phyloP scores from a whole-genome alignment of 805 yeast species.

The Starmerella etchellsii region DNA sequence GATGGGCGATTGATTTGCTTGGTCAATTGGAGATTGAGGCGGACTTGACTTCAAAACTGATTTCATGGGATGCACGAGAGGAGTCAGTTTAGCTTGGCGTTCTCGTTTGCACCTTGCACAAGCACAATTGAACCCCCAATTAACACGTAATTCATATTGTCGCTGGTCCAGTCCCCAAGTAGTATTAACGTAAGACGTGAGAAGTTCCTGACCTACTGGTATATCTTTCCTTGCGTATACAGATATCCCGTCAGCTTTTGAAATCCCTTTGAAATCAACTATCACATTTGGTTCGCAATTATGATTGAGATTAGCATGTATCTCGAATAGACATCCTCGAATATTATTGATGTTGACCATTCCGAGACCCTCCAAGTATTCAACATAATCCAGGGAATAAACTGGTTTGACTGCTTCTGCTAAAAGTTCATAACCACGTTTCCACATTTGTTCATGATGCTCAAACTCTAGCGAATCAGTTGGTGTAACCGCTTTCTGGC shows the following conservation, averaged over 20 bases:
- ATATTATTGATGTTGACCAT: constrained; percentile 63
- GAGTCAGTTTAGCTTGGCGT: background rate
- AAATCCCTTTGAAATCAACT: constrained; percentile 30
- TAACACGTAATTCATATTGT: constrained; percentile 49
- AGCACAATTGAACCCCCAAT: constrained; percentile 67
- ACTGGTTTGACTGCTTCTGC: constrained; percentile 32
- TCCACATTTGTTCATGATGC: constrained; percentile 36
- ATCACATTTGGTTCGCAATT: constrained; percentile 60
- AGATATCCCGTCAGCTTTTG: constrained; percentile 42
- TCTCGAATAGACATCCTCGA: constrained; percentile 46
- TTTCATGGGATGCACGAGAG: constrained; percentile 2
- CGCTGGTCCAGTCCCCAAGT: constrained; percentile 48
- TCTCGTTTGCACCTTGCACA: constrained; percentile 50
- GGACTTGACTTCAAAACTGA: constrained; percentile 9
- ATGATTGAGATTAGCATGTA: constrained; percentile 65
- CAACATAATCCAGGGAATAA: constrained; percentile 34
- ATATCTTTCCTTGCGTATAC: constrained; percentile 49
- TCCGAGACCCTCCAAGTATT: constrained; percentile 51
- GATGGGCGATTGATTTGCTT: background rate
- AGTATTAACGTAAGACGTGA: constrained; percentile 60
- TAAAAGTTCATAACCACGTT: constrained; percentile 41
- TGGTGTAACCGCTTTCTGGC: constrained; percentile 43
- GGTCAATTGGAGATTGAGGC: background rate
- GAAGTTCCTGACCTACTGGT: constrained; percentile 51
- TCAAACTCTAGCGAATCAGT: constrained; percentile 30